Evolutionary conservation across 2,329 filamentous ascomycete species (phyloP), one percentile per base, ranked within the genome.

Genomic region (Allantophomopsis lycopodina): DNA sequence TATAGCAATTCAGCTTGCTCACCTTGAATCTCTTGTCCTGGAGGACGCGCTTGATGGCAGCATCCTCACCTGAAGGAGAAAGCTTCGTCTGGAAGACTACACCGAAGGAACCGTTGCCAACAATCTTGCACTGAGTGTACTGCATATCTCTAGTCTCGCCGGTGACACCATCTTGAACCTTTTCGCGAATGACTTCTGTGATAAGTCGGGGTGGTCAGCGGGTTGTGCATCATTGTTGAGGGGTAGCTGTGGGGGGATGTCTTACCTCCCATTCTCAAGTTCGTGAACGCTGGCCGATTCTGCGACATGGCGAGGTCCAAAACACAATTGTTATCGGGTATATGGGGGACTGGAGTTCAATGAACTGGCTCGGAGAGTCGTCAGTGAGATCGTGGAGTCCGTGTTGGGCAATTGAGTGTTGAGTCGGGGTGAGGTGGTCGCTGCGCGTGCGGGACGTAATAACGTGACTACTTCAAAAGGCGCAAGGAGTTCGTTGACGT

Each of bases 21-120:
- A 94, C 91, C 84, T 98, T 98, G 79, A 98, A 98, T 59, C 91
- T 79, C 73, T 98, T 98, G 72, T 98, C 91, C 60, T 98, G 91
- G 43, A 98, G 75, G 44, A 98, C 91, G 54, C 91, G 82, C 73
- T 98, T 98, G 71, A 98, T 98, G 60, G 91, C 91, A 40, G 91
- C 91, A 66, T 98, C 91, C 63, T 98, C 91, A 48, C 89, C 89
- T 47, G 84, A 91, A n/a, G 91, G 91, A 45, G 89, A 89, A 55
- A 98, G 75, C 69, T 96, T 96, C 42, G 91, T 98, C 68, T 98
- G 91, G 63, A 98, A 98, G 48, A 98, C 91, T 38, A 98, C 89
- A 49, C 91, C 91, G 53, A 98, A 98, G 30, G 89, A 96, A 51
- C 91, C 91, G 66, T 98, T 98, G 60, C 91, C 91, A 37, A 98